Evolutionary conservation across 768 basidiomycete genomes (phyloP).

Genomic region (Strobilomyces confusus): DNA sequence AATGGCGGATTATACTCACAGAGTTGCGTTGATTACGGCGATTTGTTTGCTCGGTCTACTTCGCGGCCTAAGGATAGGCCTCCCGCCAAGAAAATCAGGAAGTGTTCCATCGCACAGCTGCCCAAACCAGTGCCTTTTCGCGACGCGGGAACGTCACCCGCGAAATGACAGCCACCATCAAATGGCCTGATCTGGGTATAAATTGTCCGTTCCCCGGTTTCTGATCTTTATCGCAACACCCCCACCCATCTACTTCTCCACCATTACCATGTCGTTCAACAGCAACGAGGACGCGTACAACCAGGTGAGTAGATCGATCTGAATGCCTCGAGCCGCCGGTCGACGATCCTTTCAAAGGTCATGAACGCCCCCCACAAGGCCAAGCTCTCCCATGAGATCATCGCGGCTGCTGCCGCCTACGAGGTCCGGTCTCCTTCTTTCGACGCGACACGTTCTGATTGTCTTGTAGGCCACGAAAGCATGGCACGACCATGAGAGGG

Average conservation of each 20-base stretch:
- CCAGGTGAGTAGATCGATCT: constrained; percentile 12
- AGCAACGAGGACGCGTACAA: constrained; percentile 12
- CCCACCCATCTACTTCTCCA: neutral
- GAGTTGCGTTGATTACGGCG: no score
- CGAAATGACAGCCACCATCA: neutral
- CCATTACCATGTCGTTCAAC: constrained; percentile 6
- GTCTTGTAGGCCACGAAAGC: constrained; percentile 55
- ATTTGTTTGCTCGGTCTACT: no score
- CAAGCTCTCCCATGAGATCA: constrained; percentile 57
- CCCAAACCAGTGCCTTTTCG: constrained; percentile 7
- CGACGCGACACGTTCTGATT: neutral
- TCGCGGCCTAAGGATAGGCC: no score
- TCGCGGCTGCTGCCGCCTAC: constrained; percentile 64
- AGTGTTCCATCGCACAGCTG: neutral
- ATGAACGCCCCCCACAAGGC: constrained; percentile 52
- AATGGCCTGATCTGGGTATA: constrained; percentile 7
- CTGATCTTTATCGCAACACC: constrained; percentile 11
- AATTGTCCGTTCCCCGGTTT: neutral
- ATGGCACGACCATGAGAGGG: constrained; percentile 50
- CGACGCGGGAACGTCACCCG: neutral
- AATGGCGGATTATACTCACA: no score
- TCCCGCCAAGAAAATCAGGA: no score
- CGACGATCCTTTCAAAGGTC: constrained; percentile 33
- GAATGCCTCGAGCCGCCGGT: neutral
- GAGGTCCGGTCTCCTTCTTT: constrained; percentile 38